Evolutionary conservation across 768 basidiomycete species (phyloP).

Genomic region (Butyriboletus loyo): DNA sequence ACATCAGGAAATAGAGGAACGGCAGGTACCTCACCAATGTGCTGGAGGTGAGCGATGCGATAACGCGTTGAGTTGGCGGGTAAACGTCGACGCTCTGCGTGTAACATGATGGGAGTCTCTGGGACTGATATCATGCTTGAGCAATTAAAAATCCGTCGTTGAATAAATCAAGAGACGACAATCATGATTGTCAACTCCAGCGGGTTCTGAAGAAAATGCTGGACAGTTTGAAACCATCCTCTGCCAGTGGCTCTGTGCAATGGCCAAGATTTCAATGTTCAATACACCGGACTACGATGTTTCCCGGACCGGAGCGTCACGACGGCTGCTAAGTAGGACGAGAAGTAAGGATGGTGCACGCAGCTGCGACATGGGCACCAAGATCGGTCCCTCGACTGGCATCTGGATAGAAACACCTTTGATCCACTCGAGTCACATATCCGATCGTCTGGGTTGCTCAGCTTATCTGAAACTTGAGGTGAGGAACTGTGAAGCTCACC

Average conservation of each 20-base stretch:
- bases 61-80: too few relatives aligned
- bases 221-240: too few relatives aligned
- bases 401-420: constrained; percentile 68
- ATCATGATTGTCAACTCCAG: neutral
- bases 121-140: constrained; percentile 64
- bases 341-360: neutral
- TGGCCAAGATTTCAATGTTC: too few relatives aligned
- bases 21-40: too few relatives aligned
- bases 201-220: neutral
- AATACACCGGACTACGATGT: neutral
- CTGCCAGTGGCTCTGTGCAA: too few relatives aligned
- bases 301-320: constrained; percentile 5
- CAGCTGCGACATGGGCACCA: constrained; percentile 4
- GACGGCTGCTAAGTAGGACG: too few relatives aligned
- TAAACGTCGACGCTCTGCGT: too few relatives aligned
- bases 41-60: too few relatives aligned
- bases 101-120: too few relatives aligned
- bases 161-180: constrained; percentile 4
- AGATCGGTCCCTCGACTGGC: constrained; percentile 1
- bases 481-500: constrained; percentile 10
- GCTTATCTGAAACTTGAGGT: constrained; percentile 78
- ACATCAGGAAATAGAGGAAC: too few relatives aligned
- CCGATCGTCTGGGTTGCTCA: constrained; percentile 45
- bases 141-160: constrained; percentile 75
- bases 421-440: constrained; percentile 57